Percentiles rank a stretch among this genome's conserved stretches.
These are phyloP conservation scores for Aspergillus egyptiacus DNA, from an alignment of 495 filamentous ascomycete genomes.

Conservation along the genomic window DNA sequence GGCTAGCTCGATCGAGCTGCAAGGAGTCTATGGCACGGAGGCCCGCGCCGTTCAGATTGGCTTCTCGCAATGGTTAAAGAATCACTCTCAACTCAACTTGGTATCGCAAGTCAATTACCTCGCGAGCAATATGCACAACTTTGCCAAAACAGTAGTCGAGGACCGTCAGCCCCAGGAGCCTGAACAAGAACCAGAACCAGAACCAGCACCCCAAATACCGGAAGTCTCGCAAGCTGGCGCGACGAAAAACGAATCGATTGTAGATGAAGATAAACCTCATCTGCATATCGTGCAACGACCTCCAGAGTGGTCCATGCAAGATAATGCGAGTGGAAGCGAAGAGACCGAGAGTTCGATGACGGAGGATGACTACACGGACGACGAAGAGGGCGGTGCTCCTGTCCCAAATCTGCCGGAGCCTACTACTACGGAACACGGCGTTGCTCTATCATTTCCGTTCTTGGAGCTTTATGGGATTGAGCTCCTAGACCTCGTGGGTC, in stretches of 20 bases:
- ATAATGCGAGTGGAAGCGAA: conserved; percentile 34
- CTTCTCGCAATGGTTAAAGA: conserved; percentile 54
- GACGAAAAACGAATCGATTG: too few species aligned
- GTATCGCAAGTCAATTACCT: conserved; percentile 75
- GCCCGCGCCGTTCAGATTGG: conserved; percentile 56
- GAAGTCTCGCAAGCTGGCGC: too few species aligned
- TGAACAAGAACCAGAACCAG: conserved; percentile 3
- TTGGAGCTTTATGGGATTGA: conserved; percentile 79
- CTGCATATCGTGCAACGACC: conserved; percentile 73
- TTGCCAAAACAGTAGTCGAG: conserved; percentile 51
- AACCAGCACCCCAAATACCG: conserved; percentile 6
- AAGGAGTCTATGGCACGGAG: conserved; percentile 54
- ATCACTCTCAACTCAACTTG: conserved; percentile 56
- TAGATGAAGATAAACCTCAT: conserved; percentile 51
- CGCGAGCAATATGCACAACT: conserved; percentile 62
- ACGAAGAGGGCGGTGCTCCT: conserved; percentile 42
- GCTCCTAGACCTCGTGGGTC: conserved; percentile 61
- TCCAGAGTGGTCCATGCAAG: conserved; percentile 64
- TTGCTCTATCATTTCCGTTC: conserved; percentile 75
- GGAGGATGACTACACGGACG: conserved; percentile 42
- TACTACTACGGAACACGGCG: conserved; percentile 50
- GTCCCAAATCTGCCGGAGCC: conserved; percentile 26
- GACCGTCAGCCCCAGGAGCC: conserved; percentile 18
- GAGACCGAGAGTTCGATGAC: conserved; percentile 29
- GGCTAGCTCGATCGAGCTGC: conserved; percentile 58